These are phyloP conservation scores for Colletotrichum cereale DNA, from an alignment of 2,329 filamentous ascomycete genomes.

Conservation along the genomic window DNA sequence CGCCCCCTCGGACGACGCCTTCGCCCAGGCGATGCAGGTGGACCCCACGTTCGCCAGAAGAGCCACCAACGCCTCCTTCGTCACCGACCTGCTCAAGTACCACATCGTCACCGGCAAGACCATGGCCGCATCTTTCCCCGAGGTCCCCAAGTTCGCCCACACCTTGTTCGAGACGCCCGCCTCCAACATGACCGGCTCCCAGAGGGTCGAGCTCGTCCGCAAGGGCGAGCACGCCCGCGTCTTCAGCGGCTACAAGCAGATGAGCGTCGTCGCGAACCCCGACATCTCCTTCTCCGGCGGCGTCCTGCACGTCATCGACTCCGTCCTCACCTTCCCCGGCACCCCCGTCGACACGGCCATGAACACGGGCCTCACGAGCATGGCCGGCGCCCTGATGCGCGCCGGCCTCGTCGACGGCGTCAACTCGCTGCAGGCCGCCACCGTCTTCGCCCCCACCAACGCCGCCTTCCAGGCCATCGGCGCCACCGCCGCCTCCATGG, in stretches of 20 bases:
- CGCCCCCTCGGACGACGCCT: conserved; percentile 69
- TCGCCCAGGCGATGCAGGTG: conserved; percentile 51
- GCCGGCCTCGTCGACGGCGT: conserved; percentile 56
- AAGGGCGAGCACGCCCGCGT: conserved; percentile 58
- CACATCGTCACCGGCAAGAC: conserved; percentile 71
- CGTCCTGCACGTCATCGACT: conserved; percentile 65
- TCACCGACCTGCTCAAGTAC: conserved; percentile 67
- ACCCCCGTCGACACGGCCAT: conserved; percentile 60
- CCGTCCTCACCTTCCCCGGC: conserved; percentile 61
- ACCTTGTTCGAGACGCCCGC: conserved; percentile 53
- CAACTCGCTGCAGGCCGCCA: conserved; percentile 51
- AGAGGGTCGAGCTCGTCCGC: conserved; percentile 58
- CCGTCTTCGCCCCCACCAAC: conserved; percentile 74
- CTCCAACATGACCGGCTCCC: conserved; percentile 63
- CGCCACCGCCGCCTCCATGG: conserved; percentile 61
- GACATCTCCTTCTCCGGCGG: conserved; percentile 63
- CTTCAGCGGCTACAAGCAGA: conserved; percentile 47
- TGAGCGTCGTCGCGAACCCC: conserved; percentile 53
- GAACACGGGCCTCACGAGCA: conserved; percentile 60
- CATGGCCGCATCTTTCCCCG: conserved; percentile 44
- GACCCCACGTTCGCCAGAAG: conserved; percentile 49
- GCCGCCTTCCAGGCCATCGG: conserved; percentile 69
- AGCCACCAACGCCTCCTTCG: conserved; percentile 55
- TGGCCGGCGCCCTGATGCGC: conserved; percentile 53
- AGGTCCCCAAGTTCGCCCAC: conserved; percentile 47